Base-by-base conservation (phyloP, 2,329 filamentous ascomycete genomes). In the Ampelomyces quisqualis region DNA sequence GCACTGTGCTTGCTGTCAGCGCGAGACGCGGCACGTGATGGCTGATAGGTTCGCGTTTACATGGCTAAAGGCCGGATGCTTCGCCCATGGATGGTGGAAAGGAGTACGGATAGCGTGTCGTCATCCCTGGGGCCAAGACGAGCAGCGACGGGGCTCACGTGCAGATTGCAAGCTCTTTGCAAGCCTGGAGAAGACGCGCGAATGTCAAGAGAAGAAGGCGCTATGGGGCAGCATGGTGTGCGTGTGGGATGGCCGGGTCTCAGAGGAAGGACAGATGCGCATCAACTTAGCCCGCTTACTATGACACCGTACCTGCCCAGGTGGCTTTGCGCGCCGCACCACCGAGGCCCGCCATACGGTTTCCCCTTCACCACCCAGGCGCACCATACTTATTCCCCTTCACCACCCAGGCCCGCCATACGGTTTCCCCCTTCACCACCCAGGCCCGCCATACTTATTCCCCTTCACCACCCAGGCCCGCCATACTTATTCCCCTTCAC, bases 1-100 rank as follows among this genome's bases (percentile, higher is more conserved):
- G 54, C 55, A 63, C 64, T 66, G 46, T 14, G 40, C 35, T 18
- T 15, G 11, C 11, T 36, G 51, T 68, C 49, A 68, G 64, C 47
- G 32, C 43, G 49, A 45, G 8, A 44, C n/a, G 20, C 5, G 29
- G 21, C 10, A 11, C 36, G n/a, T n/a, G n/a, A n/a, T n/a, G n/a
- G n/a, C n/a, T n/a, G n/a, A n/a, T n/a, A n/a, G n/a, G n/a, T n/a
- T n/a, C n/a, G n/a, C n/a, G n/a, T n/a, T n/a, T n/a, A n/a, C n/a
- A n/a, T n/a, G n/a, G n/a, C n/a, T n/a, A n/a, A n/a, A n/a, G n/a
- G n/a, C n/a, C n/a, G n/a, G n/a, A n/a, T n/a, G n/a, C n/a, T n/a
- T n/a, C n/a, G n/a, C n/a, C n/a, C n/a, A n/a, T n/a, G n/a, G 20
- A 37, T 29, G 11, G 40, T 34, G 42, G 41, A 46, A 29, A 38